phyloP scores from a whole-genome alignment of 345 rosid genomes.

The Murraya paniculata region DNA sequence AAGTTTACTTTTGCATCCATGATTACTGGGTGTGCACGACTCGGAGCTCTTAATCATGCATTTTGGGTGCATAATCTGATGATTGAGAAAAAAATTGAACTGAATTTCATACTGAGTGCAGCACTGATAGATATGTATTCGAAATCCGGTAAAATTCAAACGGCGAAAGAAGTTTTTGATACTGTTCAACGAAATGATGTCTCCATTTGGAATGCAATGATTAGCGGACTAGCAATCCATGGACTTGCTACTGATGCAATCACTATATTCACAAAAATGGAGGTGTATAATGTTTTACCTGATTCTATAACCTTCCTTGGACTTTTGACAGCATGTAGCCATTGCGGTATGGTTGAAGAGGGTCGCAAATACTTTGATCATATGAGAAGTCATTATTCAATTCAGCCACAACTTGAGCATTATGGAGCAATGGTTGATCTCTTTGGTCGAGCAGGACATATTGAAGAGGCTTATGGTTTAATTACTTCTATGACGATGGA shows the following conservation, averaged over 20 bases:
- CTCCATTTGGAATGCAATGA: conserved; percentile 79
- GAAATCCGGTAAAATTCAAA: conserved; percentile 64
- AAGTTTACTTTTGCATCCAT: conserved; percentile 66
- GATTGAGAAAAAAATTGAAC: conserved; percentile 36
- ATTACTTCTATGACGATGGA: conserved; percentile 60
- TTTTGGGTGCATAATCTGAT: conserved; percentile 63
- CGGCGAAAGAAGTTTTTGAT: conserved; percentile 57
- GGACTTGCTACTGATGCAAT: conserved; percentile 65
- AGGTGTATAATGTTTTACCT: conserved; percentile 47
- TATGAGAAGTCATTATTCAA: conserved; percentile 39
- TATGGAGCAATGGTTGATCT: conserved; percentile 84
- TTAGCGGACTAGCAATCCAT: conserved; percentile 71
- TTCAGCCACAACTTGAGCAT: conserved; percentile 68
- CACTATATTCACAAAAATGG: conserved; percentile 51
- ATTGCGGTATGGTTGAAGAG: conserved; percentile 64
- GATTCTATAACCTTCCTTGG: conserved; percentile 68
- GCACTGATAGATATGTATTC: conserved; percentile 77
- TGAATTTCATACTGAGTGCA: conserved; percentile 53
- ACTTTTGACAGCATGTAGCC: conserved; percentile 67
- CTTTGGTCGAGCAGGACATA: conserved; percentile 61
- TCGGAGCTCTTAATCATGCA: conserved; percentile 56
- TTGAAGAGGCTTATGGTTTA: conserved; percentile 66
- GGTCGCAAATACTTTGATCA: conserved; percentile 54
- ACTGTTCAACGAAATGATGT: conserved; percentile 38
- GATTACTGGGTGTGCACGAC: conserved; percentile 64